Evolutionary conservation across 345 rosid species (phyloP), one percentile per base, ranked within the genome.

Genomic region (Syzygium grande): DNA sequence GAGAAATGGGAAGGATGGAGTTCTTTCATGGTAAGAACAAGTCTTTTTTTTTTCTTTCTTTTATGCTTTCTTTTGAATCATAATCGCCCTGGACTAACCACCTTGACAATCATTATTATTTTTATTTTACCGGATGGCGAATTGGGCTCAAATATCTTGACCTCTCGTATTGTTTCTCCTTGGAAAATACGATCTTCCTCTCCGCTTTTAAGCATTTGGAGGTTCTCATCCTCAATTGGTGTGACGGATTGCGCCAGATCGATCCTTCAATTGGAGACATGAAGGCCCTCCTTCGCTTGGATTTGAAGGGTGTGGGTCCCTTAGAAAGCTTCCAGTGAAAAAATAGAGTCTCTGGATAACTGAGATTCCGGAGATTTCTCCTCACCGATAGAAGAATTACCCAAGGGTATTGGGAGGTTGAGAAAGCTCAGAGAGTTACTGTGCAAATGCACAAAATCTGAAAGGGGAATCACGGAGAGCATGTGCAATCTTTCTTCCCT

Each of bases 81-180:
- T 54, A 22, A 55, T 55, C 27, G 22, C 59, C 4, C 5, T 3
- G 1, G 1, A 1, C 59, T 22, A 8, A 22, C 11, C 65, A 2
- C 11, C 0, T 55, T 5, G 10, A 9, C 59, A 7, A 55, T 55
- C 17, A 52, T 52, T 52, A 1, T 14, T 52, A 4, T 55, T 22
- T 22, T 55, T 41, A 41, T 55, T 55, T 22, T 55, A 4, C 2
- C 3, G 22, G 59, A 55, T 25, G 29, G 15, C 65, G 29, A 25
- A n/a, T n/a, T n/a, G n/a, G 27, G 29, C 29, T 58, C 4, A 58
- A 58, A 25, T 25, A 0, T 25, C 65, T 58, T 1, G 1, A 25
- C 29, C 65, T 58, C 5, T 1, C 29, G 11, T 0, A 0, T 1
- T 58, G 29, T 25, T 0, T 3, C 2, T 11, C 7, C 2, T 11